Conservation (phyloP, 2,329 filamentous ascomycete genomes). For the Aureobasidium sp. region DNA sequence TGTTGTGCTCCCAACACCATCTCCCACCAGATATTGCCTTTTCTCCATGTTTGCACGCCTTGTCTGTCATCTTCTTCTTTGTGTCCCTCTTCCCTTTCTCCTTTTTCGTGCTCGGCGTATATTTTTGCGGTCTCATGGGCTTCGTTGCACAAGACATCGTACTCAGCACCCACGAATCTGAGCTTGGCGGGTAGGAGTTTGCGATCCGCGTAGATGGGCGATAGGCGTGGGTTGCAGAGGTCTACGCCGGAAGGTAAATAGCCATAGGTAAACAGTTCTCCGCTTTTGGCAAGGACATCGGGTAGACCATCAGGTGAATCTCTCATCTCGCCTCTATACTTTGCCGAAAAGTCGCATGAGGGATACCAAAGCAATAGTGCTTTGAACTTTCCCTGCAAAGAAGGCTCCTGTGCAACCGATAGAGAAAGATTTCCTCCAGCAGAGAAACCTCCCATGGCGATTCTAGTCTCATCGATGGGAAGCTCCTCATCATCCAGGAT, state of each 20-base stretch:
- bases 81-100: background rate
- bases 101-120: background rate
- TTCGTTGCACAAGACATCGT: constrained; percentile 3
- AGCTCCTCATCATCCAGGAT: background rate
- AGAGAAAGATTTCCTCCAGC: constrained; percentile 5
- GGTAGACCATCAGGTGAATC: background rate
- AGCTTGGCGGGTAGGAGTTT: background rate
- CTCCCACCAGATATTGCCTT: background rate
- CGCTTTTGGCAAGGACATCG: background rate
- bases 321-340: background rate
- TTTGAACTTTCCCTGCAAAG: background rate
- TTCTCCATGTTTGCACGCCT: background rate
- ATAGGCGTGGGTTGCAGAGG: background rate
- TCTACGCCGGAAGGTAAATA: background rate
- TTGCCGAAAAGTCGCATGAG: background rate
- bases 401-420: background rate
- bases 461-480: background rate
- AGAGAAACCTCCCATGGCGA: constrained; percentile 1
- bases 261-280: background rate
- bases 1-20: constrained; percentile 2
- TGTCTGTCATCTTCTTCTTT: background rate
- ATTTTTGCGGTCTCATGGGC: background rate
- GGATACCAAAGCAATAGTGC: constrained; percentile 2
- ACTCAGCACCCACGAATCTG: background rate
- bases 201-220: background rate